These are phyloP conservation scores for Rhamnella rubrinervis DNA, from an alignment of 331 rosid genomes.

Conservation along the genomic window DNA sequence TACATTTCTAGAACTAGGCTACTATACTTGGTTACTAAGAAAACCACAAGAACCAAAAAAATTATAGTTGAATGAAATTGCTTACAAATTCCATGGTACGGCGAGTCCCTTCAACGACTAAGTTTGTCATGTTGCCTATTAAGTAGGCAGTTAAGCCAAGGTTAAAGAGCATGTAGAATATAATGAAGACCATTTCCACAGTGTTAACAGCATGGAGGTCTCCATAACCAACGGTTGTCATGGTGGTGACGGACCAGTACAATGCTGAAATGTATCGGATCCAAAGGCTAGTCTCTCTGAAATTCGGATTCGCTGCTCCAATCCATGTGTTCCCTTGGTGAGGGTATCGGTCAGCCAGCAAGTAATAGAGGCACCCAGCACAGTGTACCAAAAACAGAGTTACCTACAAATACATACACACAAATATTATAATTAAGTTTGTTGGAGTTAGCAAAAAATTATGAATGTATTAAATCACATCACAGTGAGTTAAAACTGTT, in stretches of 20 bases:
- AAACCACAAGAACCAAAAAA: too few species aligned
- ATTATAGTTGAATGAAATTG: not conserved
- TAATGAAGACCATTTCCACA: conserved; percentile 81
- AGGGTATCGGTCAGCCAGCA: conserved; percentile 78
- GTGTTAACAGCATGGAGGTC: conserved; percentile 90
- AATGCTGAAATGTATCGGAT: conserved; percentile 74
- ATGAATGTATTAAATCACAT: too few species aligned
- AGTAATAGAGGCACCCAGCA: conserved; percentile 84
- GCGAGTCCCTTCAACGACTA: conserved; percentile 97
- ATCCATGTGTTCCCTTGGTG: conserved; percentile 83
- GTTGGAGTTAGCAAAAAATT: too few species aligned
- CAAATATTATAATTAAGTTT: not conserved
- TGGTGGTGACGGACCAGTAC: conserved; percentile 93
- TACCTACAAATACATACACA: conserved; percentile 42
- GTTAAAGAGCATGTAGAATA: conserved; percentile 89
- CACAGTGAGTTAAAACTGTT: too few species aligned
- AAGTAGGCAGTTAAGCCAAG: conserved; percentile 92
- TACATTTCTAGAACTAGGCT: too few species aligned
- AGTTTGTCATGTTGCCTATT: conserved; percentile 97
- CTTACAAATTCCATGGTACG: conserved; percentile 96
- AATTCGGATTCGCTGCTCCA: conserved; percentile 67
- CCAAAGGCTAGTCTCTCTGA: conserved; percentile 64
- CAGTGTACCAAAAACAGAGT: conserved; percentile 76
- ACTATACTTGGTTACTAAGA: too few species aligned
- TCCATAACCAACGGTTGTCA: conserved; percentile 96